Percentiles rank a stretch among this genome's conserved stretches.
Conservation (phyloP, 352 stramenopile species). For the Phytophthora capsici region DNA sequence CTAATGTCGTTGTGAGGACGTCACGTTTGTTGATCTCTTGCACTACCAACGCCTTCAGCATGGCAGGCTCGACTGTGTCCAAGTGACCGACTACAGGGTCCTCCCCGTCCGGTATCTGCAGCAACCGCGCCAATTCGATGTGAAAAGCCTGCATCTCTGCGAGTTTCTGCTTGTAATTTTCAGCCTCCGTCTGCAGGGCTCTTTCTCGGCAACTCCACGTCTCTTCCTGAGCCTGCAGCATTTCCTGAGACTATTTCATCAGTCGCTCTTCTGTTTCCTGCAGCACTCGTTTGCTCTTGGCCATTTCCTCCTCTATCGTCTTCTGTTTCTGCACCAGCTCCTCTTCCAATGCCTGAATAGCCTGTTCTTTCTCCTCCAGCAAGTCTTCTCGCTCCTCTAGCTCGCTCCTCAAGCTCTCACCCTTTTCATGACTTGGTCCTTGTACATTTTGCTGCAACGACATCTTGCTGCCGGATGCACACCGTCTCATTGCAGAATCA, state of each 20-base stretch:
- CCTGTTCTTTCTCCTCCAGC: constrained; percentile 21
- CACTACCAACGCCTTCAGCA: constrained; percentile 49
- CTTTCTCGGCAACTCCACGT: constrained; percentile 36
- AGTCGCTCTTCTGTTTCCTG: constrained; percentile 28
- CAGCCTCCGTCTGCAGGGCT: constrained; percentile 20
- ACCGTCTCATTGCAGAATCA: background rate
- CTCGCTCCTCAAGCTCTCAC: constrained; percentile 35
- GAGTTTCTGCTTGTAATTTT: constrained; percentile 25
- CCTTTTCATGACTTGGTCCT: constrained; percentile 2
- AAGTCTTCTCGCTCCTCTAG: constrained; percentile 30
- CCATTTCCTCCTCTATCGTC: constrained; percentile 35
- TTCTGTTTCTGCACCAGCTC: constrained; percentile 36
- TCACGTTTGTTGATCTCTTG: constrained; percentile 43
- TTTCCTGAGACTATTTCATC: constrained; percentile 32
- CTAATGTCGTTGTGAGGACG: constrained; percentile 26
- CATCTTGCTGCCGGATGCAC: background rate
- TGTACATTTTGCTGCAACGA: background rate
- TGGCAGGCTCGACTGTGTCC: constrained; percentile 22
- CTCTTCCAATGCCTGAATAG: constrained; percentile 30
- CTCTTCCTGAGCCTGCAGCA: constrained; percentile 42
- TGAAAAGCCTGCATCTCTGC: constrained; percentile 39
- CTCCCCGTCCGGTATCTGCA: constrained; percentile 23
- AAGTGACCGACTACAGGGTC: constrained; percentile 3
- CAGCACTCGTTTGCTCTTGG: constrained; percentile 31
- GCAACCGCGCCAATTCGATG: constrained; percentile 43